Evolutionary conservation across 2,329 filamentous ascomycete species (phyloP), one percentile per base, ranked within the genome.

Genomic region (Fusarium ramigenum): DNA sequence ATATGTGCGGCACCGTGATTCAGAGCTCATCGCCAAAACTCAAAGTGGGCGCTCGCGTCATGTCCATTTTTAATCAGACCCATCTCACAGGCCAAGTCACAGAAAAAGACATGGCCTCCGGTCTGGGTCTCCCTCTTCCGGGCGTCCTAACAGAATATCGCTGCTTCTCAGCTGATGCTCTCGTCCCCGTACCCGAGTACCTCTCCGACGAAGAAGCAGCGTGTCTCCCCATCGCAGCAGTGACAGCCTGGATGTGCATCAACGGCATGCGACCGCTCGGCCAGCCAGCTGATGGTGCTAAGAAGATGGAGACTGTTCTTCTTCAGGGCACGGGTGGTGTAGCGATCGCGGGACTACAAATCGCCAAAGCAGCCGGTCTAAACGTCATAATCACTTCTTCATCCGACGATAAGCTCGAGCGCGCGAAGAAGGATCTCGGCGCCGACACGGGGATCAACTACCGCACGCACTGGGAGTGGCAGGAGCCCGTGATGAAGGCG

Each of bases 161-260:
- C 50, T 87, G 90, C 36, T 92, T 92, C 77, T 84, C 86, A 0
- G 86, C 84, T 10, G 81, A 83, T n/a, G 86, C 86, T 2, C 80
- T 93, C 36, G 87, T 92, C 18, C 84, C 80, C 44, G 84, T 86
- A 1, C 91, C 90, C 0, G 84, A 83, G 2, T 89, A 92, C 77
- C 76, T 92, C 58, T 84, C 82, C 8, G 85, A 89, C 66, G 88
- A 89, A 69, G 89, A 92, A 79, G 91, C 89, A 1, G 83, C 84
- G 25, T 89, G 88, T 47, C 78, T 92, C 10, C 89, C 90, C 12
- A 88, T 92, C 68, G 89, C 90, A 0, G 85, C 85, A 3, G 84
- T 92, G 36, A 92, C 91, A 5, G 90, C 90, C 0, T 92, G 89
- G 89, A 91, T 90, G 87, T 84, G 87, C 14, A 83, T 93, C 74